Conservation (phyloP, 495 filamentous ascomycete genomes). For the Aspergillus affinis region DNA sequence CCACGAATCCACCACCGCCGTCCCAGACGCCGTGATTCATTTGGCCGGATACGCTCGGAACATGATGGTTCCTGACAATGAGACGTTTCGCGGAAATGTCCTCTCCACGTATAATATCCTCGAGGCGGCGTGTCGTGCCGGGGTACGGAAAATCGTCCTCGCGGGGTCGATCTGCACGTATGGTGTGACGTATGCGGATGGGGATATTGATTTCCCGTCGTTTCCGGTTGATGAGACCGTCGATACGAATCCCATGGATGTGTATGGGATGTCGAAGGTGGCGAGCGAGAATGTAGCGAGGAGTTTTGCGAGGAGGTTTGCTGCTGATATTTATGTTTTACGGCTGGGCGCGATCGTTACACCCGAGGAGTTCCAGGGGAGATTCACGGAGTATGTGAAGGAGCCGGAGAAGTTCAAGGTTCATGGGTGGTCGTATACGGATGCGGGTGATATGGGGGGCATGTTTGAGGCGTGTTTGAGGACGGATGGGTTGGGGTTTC, state of each 20-base stretch:
- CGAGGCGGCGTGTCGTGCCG: slow-evolving; percentile 58
- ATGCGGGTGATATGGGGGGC: slow-evolving; percentile 58
- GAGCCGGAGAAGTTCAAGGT: slow-evolving; percentile 49
- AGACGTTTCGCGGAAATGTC: slow-evolving; percentile 56
- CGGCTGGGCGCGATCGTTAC: slow-evolving; percentile 59
- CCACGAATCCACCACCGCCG: slow-evolving; percentile 30
- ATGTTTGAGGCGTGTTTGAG: slow-evolving; percentile 53
- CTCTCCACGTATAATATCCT: slow-evolving; percentile 58
- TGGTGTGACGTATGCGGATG: slow-evolving; percentile 58
- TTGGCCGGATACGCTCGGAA: slow-evolving; percentile 60
- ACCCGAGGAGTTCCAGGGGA: slow-evolving; percentile 55
- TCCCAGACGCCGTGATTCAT: slow-evolving; percentile 61
- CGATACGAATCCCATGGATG: slow-evolving; percentile 54
- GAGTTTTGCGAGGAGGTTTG: slow-evolving; percentile 54
- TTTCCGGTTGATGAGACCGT: slow-evolving; percentile 59
- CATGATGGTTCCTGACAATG: slow-evolving; percentile 61
- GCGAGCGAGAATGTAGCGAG: slow-evolving; percentile 56
- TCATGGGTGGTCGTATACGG: slow-evolving; percentile 62
- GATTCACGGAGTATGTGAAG: slow-evolving; percentile 49
- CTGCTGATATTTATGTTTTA: slow-evolving; percentile 57
- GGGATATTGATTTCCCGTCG: slow-evolving; percentile 52
- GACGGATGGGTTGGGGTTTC: slow-evolving; percentile 55
- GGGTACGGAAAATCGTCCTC: slow-evolving; percentile 60
- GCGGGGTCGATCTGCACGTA: slow-evolving; percentile 59
- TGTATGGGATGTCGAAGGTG: slow-evolving; percentile 60